Evolutionary conservation across 257 asterid genomes (phyloP).

Genomic region (Solanum etuberosum): DNA sequence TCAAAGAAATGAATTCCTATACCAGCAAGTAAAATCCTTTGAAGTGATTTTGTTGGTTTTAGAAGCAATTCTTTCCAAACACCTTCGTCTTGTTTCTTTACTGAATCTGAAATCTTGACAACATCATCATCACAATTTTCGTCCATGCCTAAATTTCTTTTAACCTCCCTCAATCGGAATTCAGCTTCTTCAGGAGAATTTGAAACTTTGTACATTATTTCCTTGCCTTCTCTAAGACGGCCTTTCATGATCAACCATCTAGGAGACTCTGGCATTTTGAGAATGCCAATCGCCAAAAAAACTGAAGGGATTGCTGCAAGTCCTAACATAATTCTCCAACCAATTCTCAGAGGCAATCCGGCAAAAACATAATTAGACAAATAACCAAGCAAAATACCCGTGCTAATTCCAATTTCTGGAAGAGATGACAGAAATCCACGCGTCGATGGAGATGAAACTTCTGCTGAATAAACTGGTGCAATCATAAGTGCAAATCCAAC

Average conservation of each 20-base stretch:
- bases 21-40: slow-evolving; percentile 48
- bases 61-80: slow-evolving; percentile 35
- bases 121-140: slow-evolving; percentile 25
- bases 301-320: slow-evolving; percentile 57
- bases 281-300: slow-evolving; percentile 35
- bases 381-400: slow-evolving; percentile 54
- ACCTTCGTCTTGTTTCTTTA: slow-evolving; percentile 1
- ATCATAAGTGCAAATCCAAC: slow-evolving; percentile 87
- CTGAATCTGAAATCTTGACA: slow-evolving; percentile 8
- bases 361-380: slow-evolving; percentile 44
- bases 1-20: slow-evolving; percentile 62
- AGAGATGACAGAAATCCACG: slow-evolving; percentile 60
- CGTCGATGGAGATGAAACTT: slow-evolving; percentile 46
- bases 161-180: slow-evolving; percentile 30
- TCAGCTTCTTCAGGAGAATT: slow-evolving; percentile 44
- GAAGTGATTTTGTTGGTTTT: slow-evolving; percentile 35
- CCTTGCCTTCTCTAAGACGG: slow-evolving; percentile 43
- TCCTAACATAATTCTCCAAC: slow-evolving; percentile 78
- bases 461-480: slow-evolving; percentile 77
- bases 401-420: slow-evolving; percentile 64
- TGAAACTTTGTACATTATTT: slow-evolving; percentile 31
- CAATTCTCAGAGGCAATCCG: slow-evolving; percentile 18
- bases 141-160: slow-evolving; percentile 37
- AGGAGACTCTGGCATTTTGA: slow-evolving; percentile 71
- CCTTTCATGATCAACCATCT: slow-evolving; percentile 65